A percentile compares a stretch with the other conserved stretches of the same genome.
phyloP scores from a whole-genome alignment of 108 stramenopile species.

The Cyclotella cryptica region DNA sequence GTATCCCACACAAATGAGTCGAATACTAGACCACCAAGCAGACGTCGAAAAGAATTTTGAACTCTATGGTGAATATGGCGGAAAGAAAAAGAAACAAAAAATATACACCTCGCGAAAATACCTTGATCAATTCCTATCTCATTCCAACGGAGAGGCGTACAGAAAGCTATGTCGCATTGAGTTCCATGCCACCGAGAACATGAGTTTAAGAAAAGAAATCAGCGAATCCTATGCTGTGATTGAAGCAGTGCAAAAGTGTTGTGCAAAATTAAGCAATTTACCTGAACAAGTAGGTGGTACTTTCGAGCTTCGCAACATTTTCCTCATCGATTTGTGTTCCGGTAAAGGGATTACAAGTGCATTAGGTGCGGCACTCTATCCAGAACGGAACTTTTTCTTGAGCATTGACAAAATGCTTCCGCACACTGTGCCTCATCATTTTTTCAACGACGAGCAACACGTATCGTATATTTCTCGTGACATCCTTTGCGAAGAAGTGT shows the following conservation, averaged over 20 bases:
- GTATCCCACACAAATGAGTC: constrained; percentile 37
- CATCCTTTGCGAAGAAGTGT: constrained; percentile 23
- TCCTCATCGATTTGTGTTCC: constrained; percentile 44
- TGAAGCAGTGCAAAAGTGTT: constrained; percentile 40
- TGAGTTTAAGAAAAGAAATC: constrained; percentile 39
- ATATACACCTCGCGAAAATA: constrained; percentile 31
- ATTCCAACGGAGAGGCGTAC: constrained; percentile 27
- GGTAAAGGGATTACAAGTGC: constrained; percentile 41
- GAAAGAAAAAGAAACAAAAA: constrained; percentile 13
- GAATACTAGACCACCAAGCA: constrained; percentile 14
- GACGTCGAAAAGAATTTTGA: constrained; percentile 11
- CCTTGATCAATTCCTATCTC: constrained; percentile 32
- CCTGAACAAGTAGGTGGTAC: not conserved
- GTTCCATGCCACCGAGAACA: constrained; percentile 41
- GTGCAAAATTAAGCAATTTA: not conserved
- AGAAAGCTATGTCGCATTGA: constrained; percentile 32
- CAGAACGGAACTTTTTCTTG: constrained; percentile 29
- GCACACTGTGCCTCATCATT: constrained; percentile 35
- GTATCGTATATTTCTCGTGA: constrained; percentile 35
- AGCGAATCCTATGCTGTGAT: constrained; percentile 30
- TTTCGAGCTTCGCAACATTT: constrained; percentile 21
- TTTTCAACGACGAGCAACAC: constrained; percentile 16
- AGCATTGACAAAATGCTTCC: constrained; percentile 31
- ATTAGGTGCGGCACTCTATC: constrained; percentile 36
- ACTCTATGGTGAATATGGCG: not conserved